These are phyloP conservation scores for Fagopyrum tataricum DNA, from an alignment of 148 eudicot species.

Conservation along the genomic window DNA sequence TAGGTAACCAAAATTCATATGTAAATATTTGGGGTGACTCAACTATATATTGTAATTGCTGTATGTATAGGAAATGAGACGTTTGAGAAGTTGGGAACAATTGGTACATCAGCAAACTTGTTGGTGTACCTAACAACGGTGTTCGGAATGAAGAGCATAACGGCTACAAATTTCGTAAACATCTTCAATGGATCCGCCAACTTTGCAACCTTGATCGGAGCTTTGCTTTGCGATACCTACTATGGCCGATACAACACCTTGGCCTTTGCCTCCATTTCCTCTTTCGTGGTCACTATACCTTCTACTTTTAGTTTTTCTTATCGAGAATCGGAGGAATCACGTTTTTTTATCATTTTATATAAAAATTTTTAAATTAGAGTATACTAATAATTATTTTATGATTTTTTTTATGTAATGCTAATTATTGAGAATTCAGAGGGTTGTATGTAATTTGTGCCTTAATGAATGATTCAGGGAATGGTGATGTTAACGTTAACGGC, in stretches of 20 bases:
- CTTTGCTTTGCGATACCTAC: slow-evolving; percentile 49
- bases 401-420: no score
- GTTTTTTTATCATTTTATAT: no score
- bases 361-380: no score
- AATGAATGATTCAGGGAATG: no score
- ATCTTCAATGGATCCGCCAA: slow-evolving; percentile 52
- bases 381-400: no score
- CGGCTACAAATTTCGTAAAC: slow-evolving; percentile 41
- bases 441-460: no score
- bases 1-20: slow-evolving; percentile 23
- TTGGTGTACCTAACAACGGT: slow-evolving; percentile 51
- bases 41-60: background rate
- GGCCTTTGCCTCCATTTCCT: slow-evolving; percentile 34
- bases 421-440: no score
- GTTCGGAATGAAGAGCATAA: slow-evolving; percentile 46
- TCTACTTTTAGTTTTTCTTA: no score
- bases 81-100: slow-evolving; percentile 58
- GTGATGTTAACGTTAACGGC: slow-evolving; percentile 42
- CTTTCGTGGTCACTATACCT: no score
- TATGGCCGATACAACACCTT: slow-evolving; percentile 53
- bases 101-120: slow-evolving; percentile 52
- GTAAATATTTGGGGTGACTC: background rate
- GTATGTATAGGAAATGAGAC: slow-evolving; percentile 20
- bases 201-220: slow-evolving; percentile 48
- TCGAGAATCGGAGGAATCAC: no score